Conservation (phyloP, 192 early-diverging fungal genomes). For the Coemansia sp. region DNA sequence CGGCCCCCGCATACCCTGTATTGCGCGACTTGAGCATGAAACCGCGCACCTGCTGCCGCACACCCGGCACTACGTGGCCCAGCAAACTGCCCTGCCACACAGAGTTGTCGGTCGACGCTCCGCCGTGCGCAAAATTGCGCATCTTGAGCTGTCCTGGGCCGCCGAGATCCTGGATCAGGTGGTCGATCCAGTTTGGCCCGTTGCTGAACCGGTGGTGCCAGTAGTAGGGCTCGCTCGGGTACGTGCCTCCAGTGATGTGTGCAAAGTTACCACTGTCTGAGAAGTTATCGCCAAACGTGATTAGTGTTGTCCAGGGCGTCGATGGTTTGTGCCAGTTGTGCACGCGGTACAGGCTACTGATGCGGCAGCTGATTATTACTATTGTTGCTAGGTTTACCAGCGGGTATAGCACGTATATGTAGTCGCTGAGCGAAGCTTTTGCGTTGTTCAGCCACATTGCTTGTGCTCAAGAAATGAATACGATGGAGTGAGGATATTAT, state of each 20-base stretch:
- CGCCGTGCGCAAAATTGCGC: conserved; percentile 54
- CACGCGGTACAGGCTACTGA: conserved; percentile 18
- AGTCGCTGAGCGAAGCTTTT: conserved; percentile 34
- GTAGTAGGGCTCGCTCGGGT: conserved; percentile 46
- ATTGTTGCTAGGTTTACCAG: conserved; percentile 40
- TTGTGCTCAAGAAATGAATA: neutral
- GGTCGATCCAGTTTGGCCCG: conserved; percentile 54
- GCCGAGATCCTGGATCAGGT: conserved; percentile 46
- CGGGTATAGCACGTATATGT: conserved; percentile 45
- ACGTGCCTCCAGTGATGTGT: conserved; percentile 47
- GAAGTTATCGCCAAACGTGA: conserved; percentile 48
- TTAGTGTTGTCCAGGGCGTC: conserved; percentile 45
- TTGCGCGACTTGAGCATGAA: conserved; percentile 47
- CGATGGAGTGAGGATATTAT: neutral
- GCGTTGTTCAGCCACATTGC: conserved; percentile 39
- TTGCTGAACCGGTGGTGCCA: conserved; percentile 53
- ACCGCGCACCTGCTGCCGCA: conserved; percentile 47
- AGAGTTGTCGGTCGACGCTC: conserved; percentile 38
- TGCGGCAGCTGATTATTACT: conserved; percentile 38
- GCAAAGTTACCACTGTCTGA: conserved; percentile 51
- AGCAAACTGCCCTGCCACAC: conserved; percentile 29
- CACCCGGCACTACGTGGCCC: conserved; percentile 36
- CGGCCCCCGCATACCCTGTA: conserved; percentile 23
- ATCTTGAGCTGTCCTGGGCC: conserved; percentile 44
- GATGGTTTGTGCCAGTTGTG: conserved; percentile 28